phyloP scores from a whole-genome alignment of 108 stramenopile species.

The Conticribra weissflogii region DNA sequence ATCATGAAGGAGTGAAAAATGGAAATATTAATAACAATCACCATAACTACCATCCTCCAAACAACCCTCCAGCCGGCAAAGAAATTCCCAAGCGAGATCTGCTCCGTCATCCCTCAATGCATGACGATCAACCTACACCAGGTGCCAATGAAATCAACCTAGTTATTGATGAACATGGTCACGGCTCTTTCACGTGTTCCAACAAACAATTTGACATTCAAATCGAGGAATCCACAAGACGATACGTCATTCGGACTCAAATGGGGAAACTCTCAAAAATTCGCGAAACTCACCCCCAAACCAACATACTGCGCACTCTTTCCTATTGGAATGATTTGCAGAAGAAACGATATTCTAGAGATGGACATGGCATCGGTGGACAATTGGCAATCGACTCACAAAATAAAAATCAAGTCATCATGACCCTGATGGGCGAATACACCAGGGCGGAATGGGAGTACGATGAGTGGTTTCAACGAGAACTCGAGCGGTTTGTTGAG shows the following conservation, averaged over 20 bases:
- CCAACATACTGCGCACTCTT: conserved; percentile 35
- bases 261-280: conserved; percentile 34
- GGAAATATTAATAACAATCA: too few relatives aligned
- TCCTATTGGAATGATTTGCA: conserved; percentile 32
- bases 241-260: conserved; percentile 36
- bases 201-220: conserved; percentile 24
- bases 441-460: conserved; percentile 20
- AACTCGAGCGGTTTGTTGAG: conserved; percentile 40
- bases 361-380: conserved; percentile 9
- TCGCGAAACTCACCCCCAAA: conserved; percentile 36
- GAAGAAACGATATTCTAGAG: conserved; percentile 1
- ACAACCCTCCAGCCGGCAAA: not conserved
- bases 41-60: not conserved
- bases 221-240: conserved; percentile 29
- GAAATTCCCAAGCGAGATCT: not conserved
- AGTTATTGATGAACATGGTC: conserved; percentile 15
- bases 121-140: not conserved
- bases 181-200: conserved; percentile 9
- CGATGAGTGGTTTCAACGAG: conserved; percentile 22
- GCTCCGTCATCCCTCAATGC: not conserved
- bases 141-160: conserved; percentile 10
- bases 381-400: conserved; percentile 19
- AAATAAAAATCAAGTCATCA: conserved; percentile 28
- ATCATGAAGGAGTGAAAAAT: too few relatives aligned
- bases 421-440: conserved; percentile 41